Conservation (phyloP, 495 filamentous ascomycete species). For the Bombardia bombarda region DNA sequence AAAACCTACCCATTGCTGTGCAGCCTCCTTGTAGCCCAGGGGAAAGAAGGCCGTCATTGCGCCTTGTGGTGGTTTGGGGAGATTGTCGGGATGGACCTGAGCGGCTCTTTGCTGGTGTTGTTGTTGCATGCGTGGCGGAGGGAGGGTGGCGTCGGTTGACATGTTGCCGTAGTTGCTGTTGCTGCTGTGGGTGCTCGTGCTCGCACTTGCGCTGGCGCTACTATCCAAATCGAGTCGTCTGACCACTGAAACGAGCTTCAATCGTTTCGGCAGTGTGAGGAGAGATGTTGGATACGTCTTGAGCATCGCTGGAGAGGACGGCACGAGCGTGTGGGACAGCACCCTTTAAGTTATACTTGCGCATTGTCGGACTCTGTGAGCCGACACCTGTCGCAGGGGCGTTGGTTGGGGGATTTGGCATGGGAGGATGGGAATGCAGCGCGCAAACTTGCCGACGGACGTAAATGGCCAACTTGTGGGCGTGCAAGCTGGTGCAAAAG, state of each 20-base stretch:
- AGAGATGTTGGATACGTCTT: constrained; percentile 17
- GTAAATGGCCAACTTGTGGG: not conserved
- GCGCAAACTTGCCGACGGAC: no score
- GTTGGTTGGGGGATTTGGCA: not conserved
- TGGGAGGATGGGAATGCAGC: not conserved
- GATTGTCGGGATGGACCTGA: not conserved
- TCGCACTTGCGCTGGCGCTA: constrained; percentile 4
- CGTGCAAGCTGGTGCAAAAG: not conserved
- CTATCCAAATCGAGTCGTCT: constrained; percentile 1
- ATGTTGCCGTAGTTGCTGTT: constrained; percentile 8
- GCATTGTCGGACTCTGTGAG: constrained; percentile 1
- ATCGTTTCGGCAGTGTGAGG: constrained; percentile 14
- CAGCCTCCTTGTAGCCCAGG: constrained; percentile 82
- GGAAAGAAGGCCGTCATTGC: constrained; percentile 52
- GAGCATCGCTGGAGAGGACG: constrained; percentile 17
- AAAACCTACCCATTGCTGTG: constrained; percentile 77
- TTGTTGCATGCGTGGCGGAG: constrained; percentile 23
- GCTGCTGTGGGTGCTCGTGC: not conserved
- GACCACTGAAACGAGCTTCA: constrained; percentile 13
- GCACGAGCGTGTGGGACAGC: constrained; percentile 6
- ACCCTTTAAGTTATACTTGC: constrained; percentile 10
- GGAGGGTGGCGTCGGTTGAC: constrained; percentile 24
- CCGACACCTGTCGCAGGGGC: not conserved
- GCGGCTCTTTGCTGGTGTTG: constrained; percentile 35
- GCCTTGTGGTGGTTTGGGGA: not conserved